Conservation (phyloP, 805 yeast genomes). For the Candida adriatica region DNA sequence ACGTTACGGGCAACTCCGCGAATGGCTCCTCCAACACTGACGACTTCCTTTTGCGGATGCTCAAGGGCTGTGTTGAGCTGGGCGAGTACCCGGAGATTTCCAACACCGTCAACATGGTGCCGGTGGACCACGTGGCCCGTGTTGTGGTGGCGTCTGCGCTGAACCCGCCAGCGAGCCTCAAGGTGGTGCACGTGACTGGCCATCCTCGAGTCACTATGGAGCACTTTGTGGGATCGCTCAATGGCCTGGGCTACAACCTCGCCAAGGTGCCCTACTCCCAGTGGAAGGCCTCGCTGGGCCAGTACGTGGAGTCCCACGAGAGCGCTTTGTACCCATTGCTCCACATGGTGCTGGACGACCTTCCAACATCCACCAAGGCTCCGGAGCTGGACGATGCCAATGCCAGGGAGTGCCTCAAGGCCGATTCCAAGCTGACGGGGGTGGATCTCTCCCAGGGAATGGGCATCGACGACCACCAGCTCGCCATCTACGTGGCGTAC, state of each 20-base stretch:
- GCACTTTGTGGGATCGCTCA: slow-evolving; percentile 61
- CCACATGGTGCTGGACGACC: slow-evolving; percentile 88
- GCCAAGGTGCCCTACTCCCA: slow-evolving; percentile 56
- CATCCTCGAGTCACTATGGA: slow-evolving; percentile 87
- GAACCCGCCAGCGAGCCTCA: slow-evolving; percentile 54
- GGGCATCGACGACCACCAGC: slow-evolving; percentile 62
- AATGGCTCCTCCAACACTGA: slow-evolving; percentile 94
- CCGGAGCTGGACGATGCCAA: slow-evolving; percentile 91
- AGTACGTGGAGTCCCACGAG: slow-evolving; percentile 67
- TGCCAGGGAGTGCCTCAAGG: slow-evolving; percentile 60
- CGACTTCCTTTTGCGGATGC: slow-evolving; percentile 89
- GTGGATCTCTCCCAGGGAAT: slow-evolving; percentile 60
- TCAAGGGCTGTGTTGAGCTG: slow-evolving; percentile 89
- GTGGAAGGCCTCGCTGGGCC: slow-evolving; percentile 77
- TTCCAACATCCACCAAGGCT: slow-evolving; percentile 88
- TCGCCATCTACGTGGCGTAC: slow-evolving; percentile 77
- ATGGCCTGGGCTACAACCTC: slow-evolving; percentile 67
- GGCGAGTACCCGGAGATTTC: slow-evolving; percentile 80
- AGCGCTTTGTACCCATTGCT: slow-evolving; percentile 88
- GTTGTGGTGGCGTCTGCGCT: slow-evolving; percentile 80
- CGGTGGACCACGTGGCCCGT: slow-evolving; percentile 96
- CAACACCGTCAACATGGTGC: slow-evolving; percentile 91
- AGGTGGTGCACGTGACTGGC: slow-evolving; percentile 94
- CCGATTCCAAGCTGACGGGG: slow-evolving; percentile 58
- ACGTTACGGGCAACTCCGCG: slow-evolving; percentile 77